These are phyloP conservation scores for Phialophora chinensis DNA, from an alignment of 2,329 filamentous ascomycete species.

Conservation along the genomic window DNA sequence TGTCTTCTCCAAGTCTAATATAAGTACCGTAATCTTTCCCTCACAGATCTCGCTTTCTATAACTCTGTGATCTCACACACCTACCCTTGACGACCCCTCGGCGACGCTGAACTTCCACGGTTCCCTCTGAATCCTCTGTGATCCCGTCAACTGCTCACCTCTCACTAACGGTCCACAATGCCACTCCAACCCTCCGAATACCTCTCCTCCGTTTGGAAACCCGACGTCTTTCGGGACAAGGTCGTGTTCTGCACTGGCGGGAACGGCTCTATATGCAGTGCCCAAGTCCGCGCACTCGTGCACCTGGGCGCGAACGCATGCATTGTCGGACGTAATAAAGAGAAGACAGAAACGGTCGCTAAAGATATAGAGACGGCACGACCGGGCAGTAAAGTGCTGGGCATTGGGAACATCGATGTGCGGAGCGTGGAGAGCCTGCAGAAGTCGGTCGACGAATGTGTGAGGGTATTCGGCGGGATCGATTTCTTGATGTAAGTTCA, in stretches of 20 bases:
- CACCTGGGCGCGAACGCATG: slow-evolving; percentile 90
- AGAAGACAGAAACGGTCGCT: slow-evolving; percentile 83
- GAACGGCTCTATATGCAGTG: slow-evolving; percentile 90
- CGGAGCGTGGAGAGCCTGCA: slow-evolving; percentile 72
- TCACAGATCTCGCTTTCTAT: not conserved
- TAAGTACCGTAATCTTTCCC: not conserved
- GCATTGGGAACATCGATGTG: slow-evolving; percentile 77
- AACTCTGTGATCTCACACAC: not conserved
- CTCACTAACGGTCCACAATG: slow-evolving; percentile 55
- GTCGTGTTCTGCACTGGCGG: slow-evolving; percentile 96
- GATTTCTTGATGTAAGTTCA: slow-evolving; percentile 85
- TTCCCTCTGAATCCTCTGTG: not conserved
- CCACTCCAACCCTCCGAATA: slow-evolving; percentile 74
- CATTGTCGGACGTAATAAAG: slow-evolving; percentile 86
- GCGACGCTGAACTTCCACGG: not conserved
- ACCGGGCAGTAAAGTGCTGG: slow-evolving; percentile 80
- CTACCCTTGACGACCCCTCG: not conserved
- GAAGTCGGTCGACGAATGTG: slow-evolving; percentile 77
- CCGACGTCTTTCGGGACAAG: slow-evolving; percentile 86
- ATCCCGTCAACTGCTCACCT: too few species aligned
- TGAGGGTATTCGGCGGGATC: slow-evolving; percentile 80
- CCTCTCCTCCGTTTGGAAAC: slow-evolving; percentile 81
- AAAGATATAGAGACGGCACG: slow-evolving; percentile 81
- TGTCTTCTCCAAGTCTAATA: not conserved
- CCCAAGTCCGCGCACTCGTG: slow-evolving; percentile 89